A percentile compares a stretch with the other conserved stretches of the same genome.
phyloP scores from a whole-genome alignment of 176 grass and related monocot genomes.

The Zoysia japonica region DNA sequence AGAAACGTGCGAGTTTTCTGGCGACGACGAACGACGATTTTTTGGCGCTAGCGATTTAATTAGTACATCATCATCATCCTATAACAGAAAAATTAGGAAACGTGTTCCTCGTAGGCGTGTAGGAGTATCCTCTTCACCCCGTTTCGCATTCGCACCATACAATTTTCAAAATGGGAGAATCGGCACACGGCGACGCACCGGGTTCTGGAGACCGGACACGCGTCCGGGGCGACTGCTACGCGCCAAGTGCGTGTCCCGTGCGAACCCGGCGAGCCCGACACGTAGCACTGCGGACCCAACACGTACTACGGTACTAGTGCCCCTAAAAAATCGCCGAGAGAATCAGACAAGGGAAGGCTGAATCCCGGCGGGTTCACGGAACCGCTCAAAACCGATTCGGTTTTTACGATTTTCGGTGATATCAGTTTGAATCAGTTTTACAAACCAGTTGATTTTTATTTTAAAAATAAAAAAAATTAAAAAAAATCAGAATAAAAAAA shows the following conservation, averaged over 20 bases:
- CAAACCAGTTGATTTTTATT: no score
- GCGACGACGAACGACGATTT: neutral
- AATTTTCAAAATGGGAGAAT: neutral
- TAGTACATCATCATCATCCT: neutral
- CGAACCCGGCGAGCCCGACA: conserved; percentile 6
- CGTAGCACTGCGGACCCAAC: neutral
- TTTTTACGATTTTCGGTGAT: no score
- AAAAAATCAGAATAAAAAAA: no score
- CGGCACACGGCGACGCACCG: neutral
- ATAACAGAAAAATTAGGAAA: no score
- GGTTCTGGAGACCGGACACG: neutral
- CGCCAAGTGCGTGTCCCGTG: conserved; percentile 40
- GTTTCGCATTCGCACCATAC: neutral
- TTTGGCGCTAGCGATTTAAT: neutral
- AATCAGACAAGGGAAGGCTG: no score
- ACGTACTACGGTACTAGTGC: neutral
- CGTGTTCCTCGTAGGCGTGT: neutral
- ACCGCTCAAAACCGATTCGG: no score
- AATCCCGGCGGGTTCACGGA: no score
- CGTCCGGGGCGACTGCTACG: conserved; percentile 11
- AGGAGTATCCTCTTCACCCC: neutral
- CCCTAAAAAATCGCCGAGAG: no score
- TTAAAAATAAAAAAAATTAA: no score
- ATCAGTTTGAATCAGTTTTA: no score
- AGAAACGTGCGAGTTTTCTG: neutral